Percentiles rank a stretch among this genome's conserved stretches.
Conservation (phyloP, 169 alveolate genomes). For the Eimeria necatrix region DNA sequence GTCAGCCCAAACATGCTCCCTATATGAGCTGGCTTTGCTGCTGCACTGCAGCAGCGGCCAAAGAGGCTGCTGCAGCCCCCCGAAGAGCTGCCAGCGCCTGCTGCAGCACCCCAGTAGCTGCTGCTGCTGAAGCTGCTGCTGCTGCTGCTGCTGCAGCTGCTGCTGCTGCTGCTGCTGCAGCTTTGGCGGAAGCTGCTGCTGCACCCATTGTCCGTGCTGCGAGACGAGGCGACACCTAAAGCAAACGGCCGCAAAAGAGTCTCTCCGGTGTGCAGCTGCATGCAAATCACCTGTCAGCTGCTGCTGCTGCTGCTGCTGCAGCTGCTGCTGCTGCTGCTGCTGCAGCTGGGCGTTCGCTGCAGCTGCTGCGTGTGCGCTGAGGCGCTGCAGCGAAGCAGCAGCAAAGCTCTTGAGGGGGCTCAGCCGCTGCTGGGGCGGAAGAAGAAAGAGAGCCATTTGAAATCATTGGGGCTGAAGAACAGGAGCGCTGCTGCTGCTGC, state of each 20-base stretch:
- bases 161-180: constrained; percentile 1
- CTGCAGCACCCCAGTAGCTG: neutral
- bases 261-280: too few species aligned
- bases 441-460: too few species aligned
- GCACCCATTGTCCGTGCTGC: neutral
- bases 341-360: neutral
- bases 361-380: neutral
- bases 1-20: constrained; percentile 4
- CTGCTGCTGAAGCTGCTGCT: neutral
- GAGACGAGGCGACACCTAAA: neutral
- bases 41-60: neutral
- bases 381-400: too few species aligned
- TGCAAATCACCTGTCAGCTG: too few species aligned
- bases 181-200: neutral
- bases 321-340: neutral
- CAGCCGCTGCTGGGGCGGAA: too few species aligned
- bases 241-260: too few species aligned
- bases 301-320: neutral
- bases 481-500: too few species aligned
- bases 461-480: too few species aligned
- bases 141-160: constrained; percentile 19
- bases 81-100: neutral
- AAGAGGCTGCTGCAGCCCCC: neutral
- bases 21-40: neutral
- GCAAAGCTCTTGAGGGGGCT: too few species aligned